Base-by-base conservation (phyloP, 2,329 filamentous ascomycete genomes). In the Fusarium humuli region DNA sequence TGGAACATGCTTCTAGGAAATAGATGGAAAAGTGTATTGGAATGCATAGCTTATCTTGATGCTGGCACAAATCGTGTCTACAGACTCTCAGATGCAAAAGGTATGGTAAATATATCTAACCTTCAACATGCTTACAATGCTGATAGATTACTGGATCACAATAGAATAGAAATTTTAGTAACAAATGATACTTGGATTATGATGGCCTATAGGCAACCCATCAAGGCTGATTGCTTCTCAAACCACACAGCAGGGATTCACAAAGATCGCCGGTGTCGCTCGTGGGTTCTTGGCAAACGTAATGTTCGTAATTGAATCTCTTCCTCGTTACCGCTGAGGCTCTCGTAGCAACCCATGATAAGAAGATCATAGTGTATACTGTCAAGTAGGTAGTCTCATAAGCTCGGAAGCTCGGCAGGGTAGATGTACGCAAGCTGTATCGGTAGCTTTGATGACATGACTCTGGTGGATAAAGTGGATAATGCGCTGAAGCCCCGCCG, bases 1-100 rank as follows among this genome's bases (percentile, higher is more conserved):
- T 77, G 50, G 75, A 77, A 27, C 45, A 27, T 22, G 45, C 58
- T 40, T 55, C 46, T 20, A n/a, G 18, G 5, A 25, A 44, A 3
- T 67, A n/a, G 56, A 29, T 9, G 27, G 34, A 12, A 18, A 18
- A 22, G 27, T 7, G 10, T 2, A 25, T 10, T 20, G 14, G 44
- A 11, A 25, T 22, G 12, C 30, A 12, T 11, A 20, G 9, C 7
- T 32, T 14, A 34, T 27, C 12, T 57, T 32, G 12, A 13, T 4
- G 18, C 32, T 16, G 45, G 52, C 32, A 46, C 40, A 55, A 32
- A 25, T 20, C 11, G 13, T 23, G 22, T 10, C 18, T 3, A n/a
- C n/a, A 13, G 7, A n/a, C 13, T 32, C 7, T 34, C 13, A 6
- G 16, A 34, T 16, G 11, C 5, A 10, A 9, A 27, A 22, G 37